These are phyloP conservation scores for Xerophyta viscosa DNA, from an alignment of 106 monocot genomes.

Conservation along the genomic window DNA sequence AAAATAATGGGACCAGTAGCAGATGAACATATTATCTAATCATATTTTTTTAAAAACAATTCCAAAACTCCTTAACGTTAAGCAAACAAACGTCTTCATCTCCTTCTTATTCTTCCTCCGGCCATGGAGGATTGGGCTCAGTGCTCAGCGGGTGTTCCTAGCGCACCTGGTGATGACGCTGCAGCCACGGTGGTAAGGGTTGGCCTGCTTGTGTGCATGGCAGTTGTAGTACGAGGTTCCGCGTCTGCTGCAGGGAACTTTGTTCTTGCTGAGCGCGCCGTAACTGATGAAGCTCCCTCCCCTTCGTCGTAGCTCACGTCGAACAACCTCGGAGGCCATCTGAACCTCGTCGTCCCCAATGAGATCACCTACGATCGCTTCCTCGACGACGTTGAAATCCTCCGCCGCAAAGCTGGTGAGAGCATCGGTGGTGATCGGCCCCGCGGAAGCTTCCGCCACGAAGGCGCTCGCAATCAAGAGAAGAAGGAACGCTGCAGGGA, in stretches of 20 bases:
- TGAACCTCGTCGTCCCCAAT: slow-evolving; percentile 7
- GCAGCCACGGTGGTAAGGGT: slow-evolving; percentile 20
- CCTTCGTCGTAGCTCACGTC: background rate
- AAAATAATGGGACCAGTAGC: too few relatives aligned
- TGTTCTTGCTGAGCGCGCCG: slow-evolving; percentile 3
- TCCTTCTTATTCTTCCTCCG: background rate
- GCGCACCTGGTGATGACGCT: slow-evolving; percentile 9
- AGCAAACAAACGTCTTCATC: too few relatives aligned
- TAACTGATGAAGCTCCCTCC: slow-evolving; percentile 4
- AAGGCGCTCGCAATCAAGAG: slow-evolving; percentile 5
- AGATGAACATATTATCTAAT: too few relatives aligned
- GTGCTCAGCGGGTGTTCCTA: slow-evolving; percentile 1
- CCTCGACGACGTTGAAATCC: background rate
- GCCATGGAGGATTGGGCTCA: background rate
- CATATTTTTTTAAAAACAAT: too few relatives aligned
- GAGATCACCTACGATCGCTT: slow-evolving; percentile 3
- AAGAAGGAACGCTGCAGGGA: slow-evolving; percentile 7
- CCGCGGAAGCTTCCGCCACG: slow-evolving; percentile 1
- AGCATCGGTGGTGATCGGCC: background rate
- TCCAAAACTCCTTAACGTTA: too few relatives aligned
- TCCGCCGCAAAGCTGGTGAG: background rate
- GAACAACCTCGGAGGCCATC: slow-evolving; percentile 5
- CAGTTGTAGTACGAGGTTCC: slow-evolving; percentile 15
- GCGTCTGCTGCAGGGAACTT: slow-evolving; percentile 8
- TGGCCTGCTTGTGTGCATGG: background rate